Base-by-base conservation (phyloP, 1,284 basidiomycete genomes). In the Marasmius oreades region DNA sequence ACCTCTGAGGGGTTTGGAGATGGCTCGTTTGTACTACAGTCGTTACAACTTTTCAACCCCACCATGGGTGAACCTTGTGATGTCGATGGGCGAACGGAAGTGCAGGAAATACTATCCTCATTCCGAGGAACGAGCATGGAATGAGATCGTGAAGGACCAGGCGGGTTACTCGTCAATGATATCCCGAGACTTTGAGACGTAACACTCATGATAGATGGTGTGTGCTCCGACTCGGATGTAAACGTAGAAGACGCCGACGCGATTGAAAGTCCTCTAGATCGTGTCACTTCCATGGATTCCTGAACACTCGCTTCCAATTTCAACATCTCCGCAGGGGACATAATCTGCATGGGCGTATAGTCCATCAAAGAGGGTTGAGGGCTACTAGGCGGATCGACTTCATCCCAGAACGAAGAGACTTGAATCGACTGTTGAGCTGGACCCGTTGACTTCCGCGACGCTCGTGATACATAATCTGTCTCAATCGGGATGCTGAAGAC, bases 261-360 rank as follows among this genome's bases (percentile, higher is more conserved):
- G 44, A 73, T 63, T 2, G 76, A 75, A n/a, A 69, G 56, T 16
- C 67, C 69, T 43, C 73, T 70, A 53, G 31, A 58, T 52, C 55
- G 63, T 55, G 58, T 62, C 53, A 57, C 47, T 39, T 58, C 55
- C 23, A 65, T 64, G 47, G 69, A 59, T 37, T 67, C 65, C 55
- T 72, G 70, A 16, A 77, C 69, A 28, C 73, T 75, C 34, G 79
- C 80, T 64, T 85, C 84, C 8, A 87, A 68, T 66, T 76, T 75
- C 26, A 82, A 74, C 73, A 87, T 77, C 55, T 87, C 82, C 22
- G 81, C 83, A 16, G 83, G 81, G 12, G 84, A 81, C 77, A 86
- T 79, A 61, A 85, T 88, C 46, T 79, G 80, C 65, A 85, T 81
- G 10, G 84, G 81, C 3, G 71, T 74, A 65, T 84, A 84, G 23